These are phyloP conservation scores for Cenchrus fungigraminus DNA, from an alignment of 176 grass and related monocot genomes.

Conservation along the genomic window DNA sequence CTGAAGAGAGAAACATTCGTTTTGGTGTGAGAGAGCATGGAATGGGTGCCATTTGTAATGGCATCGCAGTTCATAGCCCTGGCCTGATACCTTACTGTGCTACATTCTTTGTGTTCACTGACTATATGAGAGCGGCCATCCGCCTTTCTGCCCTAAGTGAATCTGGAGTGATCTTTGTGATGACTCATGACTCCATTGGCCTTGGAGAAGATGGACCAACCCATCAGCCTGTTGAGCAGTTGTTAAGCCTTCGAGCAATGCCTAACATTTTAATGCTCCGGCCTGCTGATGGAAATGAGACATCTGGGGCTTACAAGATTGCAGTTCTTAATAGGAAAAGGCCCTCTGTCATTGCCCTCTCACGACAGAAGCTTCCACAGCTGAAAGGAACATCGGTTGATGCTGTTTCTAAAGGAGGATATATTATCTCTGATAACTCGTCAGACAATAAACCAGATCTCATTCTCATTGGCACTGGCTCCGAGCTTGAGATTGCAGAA, in stretches of 20 bases:
- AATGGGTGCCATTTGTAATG: slow-evolving; percentile 67
- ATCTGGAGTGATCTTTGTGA: slow-evolving; percentile 59
- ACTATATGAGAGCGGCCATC: slow-evolving; percentile 71
- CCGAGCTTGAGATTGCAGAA: slow-evolving; percentile 60
- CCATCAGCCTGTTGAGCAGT: slow-evolving; percentile 65
- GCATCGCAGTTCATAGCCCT: slow-evolving; percentile 57
- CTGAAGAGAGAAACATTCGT: slow-evolving; percentile 59
- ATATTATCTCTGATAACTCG: slow-evolving; percentile 56
- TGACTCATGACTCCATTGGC: slow-evolving; percentile 72
- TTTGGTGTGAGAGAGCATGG: slow-evolving; percentile 64
- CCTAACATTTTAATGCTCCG: slow-evolving; percentile 61
- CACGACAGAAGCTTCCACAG: slow-evolving; percentile 59
- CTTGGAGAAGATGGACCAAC: slow-evolving; percentile 71
- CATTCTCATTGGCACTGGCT: slow-evolving; percentile 61
- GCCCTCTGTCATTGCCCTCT: slow-evolving; percentile 56
- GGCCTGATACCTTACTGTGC: slow-evolving; percentile 65
- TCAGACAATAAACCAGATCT: slow-evolving; percentile 52
- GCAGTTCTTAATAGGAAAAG: slow-evolving; percentile 52
- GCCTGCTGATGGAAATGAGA: slow-evolving; percentile 69
- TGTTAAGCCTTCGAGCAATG: slow-evolving; percentile 63
- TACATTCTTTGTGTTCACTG: slow-evolving; percentile 70
- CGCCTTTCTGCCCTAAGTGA: slow-evolving; percentile 59
- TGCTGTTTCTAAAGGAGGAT: slow-evolving; percentile 56
- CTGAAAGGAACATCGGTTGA: slow-evolving; percentile 45
- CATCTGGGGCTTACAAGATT: slow-evolving; percentile 50